These are phyloP conservation scores for Pharnaceum exiguum DNA, from an alignment of 148 eudicot species.

Conservation along the genomic window DNA sequence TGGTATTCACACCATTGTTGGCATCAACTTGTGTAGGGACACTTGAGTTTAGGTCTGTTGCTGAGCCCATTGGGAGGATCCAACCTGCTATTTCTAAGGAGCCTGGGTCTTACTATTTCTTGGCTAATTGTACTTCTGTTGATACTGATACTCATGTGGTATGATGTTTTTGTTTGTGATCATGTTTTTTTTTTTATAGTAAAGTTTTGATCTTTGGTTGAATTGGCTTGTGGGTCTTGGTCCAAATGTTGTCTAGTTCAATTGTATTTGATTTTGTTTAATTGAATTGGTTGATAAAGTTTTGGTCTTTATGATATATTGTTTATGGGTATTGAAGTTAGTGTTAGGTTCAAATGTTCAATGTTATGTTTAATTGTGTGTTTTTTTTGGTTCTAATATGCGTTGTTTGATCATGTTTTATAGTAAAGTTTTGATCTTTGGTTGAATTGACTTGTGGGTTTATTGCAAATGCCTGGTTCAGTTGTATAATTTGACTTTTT, in stretches of 20 bases:
- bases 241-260: too few species aligned
- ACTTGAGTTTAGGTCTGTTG: slow-evolving; percentile 90
- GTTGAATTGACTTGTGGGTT: not conserved
- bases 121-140: slow-evolving; percentile 59
- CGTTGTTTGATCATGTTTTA: too few species aligned
- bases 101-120: slow-evolving; percentile 77
- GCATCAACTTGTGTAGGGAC: slow-evolving; percentile 97
- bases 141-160: slow-evolving; percentile 70
- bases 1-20: slow-evolving; percentile 91
- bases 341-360: too few species aligned
- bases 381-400: too few species aligned
- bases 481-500: too few species aligned
- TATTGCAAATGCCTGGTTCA: too few species aligned
- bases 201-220: not conserved
- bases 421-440: not conserved
- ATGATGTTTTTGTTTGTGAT: not conserved
- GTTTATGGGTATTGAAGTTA: not conserved
- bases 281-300: not conserved
- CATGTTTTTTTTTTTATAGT: not conserved
- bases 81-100: slow-evolving; percentile 87
- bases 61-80: slow-evolving; percentile 83
- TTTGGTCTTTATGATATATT: not conserved
- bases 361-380: too few species aligned
- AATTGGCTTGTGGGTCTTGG: too few species aligned
- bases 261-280: too few species aligned